phyloP scores from a whole-genome alignment of 257 asterid species.

The Fraxinus cuspidata region DNA sequence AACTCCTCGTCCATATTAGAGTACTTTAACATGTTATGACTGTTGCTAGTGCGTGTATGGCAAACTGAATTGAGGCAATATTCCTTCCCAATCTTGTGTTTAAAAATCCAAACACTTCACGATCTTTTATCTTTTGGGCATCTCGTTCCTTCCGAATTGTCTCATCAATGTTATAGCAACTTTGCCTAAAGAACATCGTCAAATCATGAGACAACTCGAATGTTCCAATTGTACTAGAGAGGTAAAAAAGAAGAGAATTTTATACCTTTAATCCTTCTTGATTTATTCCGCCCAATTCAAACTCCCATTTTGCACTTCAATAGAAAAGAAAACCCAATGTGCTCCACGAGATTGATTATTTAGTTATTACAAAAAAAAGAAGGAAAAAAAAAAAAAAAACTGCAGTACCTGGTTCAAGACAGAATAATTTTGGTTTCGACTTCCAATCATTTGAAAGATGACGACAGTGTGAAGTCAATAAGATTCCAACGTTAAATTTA shows the following conservation, averaged over 20 bases:
- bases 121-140: conserved; percentile 1
- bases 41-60: not conserved
- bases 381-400: not conserved
- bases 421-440: conserved; percentile 20
- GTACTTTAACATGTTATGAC: not conserved
- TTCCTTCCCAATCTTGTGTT: not conserved
- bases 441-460: conserved; percentile 34
- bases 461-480: conserved; percentile 27
- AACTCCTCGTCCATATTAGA: not conserved
- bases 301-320: not conserved
- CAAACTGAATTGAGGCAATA: not conserved
- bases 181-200: not conserved
- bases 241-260: not conserved
- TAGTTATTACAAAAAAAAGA: too few species aligned
- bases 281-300: not conserved
- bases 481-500: conserved; percentile 42
- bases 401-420: not conserved
- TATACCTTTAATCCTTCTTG: not conserved
- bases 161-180: not conserved
- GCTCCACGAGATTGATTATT: too few species aligned
- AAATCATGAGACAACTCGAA: not conserved
- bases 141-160: not conserved
- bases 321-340: not conserved
- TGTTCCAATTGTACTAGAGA: not conserved
- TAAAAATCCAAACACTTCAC: not conserved